A percentile compares a stretch with the other conserved stretches of the same genome.
Conservation (phyloP, 1,284 basidiomycete genomes). For the Leccinum fuscescens region DNA sequence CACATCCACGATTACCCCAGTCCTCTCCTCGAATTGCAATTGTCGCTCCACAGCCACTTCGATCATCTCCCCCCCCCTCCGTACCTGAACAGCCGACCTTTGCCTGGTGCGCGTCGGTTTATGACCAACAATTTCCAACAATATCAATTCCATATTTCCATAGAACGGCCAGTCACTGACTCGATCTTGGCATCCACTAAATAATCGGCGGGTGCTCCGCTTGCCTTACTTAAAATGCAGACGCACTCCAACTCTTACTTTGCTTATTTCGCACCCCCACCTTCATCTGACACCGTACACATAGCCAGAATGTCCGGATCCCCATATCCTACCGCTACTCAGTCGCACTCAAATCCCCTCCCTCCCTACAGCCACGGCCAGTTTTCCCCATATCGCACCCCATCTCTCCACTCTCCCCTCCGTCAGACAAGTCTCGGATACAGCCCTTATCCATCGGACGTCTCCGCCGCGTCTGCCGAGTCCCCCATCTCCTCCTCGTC, state of each 20-base stretch:
- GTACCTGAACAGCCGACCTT: constrained; percentile 32
- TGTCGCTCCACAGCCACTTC: constrained; percentile 32
- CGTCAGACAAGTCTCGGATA: constrained; percentile 23
- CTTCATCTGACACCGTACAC: constrained; percentile 11
- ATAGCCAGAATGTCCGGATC: constrained; percentile 27
- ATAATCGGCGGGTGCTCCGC: constrained; percentile 14
- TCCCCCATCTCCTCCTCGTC: constrained; percentile 35
- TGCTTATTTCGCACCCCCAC: constrained; percentile 25
- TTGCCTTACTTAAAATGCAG: constrained; percentile 33
- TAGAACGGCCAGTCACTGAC: constrained; percentile 29
- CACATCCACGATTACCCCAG: constrained; percentile 11
- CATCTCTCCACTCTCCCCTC: constrained; percentile 23
- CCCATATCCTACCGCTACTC: constrained; percentile 22
- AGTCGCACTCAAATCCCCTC: constrained; percentile 19
- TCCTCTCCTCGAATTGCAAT: constrained; percentile 24
- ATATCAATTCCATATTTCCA: constrained; percentile 35
- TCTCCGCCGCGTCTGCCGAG: constrained; percentile 32
- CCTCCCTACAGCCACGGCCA: constrained; percentile 19
- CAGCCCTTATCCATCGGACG: constrained; percentile 33
- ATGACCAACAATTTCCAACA: constrained; percentile 37
- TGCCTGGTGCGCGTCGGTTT: constrained; percentile 34
- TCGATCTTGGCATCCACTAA: constrained; percentile 22
- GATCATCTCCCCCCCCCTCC: constrained; percentile 24
- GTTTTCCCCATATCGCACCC: constrained; percentile 27
- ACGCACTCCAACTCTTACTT: constrained; percentile 19